These are phyloP conservation scores for Trichoderma oligosporum DNA, from an alignment of 2,329 filamentous ascomycete genomes.

Conservation along the genomic window DNA sequence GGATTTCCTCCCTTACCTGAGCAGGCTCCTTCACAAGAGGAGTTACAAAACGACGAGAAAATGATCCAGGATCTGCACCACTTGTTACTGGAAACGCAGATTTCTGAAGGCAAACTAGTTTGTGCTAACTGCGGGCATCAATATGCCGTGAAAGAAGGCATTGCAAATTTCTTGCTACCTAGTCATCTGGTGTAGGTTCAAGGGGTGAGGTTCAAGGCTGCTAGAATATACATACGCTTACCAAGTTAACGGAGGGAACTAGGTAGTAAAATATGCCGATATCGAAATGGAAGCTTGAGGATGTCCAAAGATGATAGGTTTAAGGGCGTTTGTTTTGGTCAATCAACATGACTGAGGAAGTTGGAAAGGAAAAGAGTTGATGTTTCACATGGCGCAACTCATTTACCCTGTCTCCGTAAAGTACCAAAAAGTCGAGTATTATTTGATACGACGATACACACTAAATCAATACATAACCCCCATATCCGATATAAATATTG, in stretches of 20 bases:
- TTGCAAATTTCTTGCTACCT: conserved; percentile 91
- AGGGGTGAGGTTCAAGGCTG: too few relatives aligned
- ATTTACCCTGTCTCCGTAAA: not conserved
- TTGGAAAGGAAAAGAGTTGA: not conserved
- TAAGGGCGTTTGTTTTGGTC: conserved; percentile 14
- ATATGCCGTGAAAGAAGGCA: conserved; percentile 91
- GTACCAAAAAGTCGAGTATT: not conserved
- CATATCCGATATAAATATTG: conserved; percentile 5
- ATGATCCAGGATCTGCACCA: conserved; percentile 74
- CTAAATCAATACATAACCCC: conserved; percentile 1
- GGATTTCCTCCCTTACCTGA: conserved; percentile 72
- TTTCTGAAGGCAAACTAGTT: conserved; percentile 81
- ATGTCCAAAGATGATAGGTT: not conserved
- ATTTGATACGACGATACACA: not conserved
- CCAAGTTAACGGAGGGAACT: not conserved
- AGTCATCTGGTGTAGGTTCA: conserved; percentile 71
- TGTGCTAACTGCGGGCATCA: conserved; percentile 91
- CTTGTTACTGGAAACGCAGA: conserved; percentile 82
- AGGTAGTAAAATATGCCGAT: not conserved
- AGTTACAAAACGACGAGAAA: conserved; percentile 63
- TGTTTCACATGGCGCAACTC: not conserved
- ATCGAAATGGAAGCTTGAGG: not conserved
- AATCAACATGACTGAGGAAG: not conserved
- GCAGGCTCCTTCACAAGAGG: conserved; percentile 58
- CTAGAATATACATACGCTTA: not conserved